Evolutionary conservation across 805 yeast genomes (phyloP).

Genomic region (Jamesozyma hellenica): DNA sequence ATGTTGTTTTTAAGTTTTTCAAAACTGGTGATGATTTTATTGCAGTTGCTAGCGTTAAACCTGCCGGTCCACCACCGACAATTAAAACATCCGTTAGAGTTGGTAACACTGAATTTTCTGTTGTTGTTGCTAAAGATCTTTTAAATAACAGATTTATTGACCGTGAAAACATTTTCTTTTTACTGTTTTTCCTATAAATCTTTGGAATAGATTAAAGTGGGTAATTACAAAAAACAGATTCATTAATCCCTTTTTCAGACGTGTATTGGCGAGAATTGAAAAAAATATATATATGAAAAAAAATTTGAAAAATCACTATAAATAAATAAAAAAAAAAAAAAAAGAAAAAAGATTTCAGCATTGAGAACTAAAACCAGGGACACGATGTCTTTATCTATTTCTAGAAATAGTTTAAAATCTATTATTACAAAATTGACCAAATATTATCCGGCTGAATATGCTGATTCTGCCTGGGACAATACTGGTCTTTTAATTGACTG

Average conservation of each 20-base stretch:
- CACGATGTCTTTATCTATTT: conserved; percentile 18
- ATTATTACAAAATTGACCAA: conserved; percentile 51
- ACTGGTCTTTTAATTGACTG: conserved; percentile 84
- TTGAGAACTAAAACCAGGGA: not conserved
- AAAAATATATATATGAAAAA: no score
- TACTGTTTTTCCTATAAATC: no score
- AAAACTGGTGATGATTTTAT: conserved; percentile 60
- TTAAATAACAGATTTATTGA: conserved; percentile 5
- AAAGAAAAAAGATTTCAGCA: no score
- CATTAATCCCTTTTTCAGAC: no score
- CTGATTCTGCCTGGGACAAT: conserved; percentile 90
- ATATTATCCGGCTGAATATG: conserved; percentile 69
- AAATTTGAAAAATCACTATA: no score
- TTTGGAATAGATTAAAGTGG: not conserved
- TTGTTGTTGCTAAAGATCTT: conserved; percentile 9
- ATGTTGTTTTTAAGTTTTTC: conserved; percentile 45
- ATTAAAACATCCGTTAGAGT: conserved; percentile 60
- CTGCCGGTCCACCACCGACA: conserved; percentile 97
- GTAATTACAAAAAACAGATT: no score
- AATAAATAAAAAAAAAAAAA: no score
- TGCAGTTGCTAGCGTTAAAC: conserved; percentile 76
- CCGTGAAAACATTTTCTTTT: not conserved
- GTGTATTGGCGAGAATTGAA: no score
- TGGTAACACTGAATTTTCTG: conserved; percentile 5
- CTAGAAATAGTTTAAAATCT: conserved; percentile 31